Conservation (phyloP, 225 moss, liverwort and hornwort species). For the Pseudisothecium myosuroides region DNA sequence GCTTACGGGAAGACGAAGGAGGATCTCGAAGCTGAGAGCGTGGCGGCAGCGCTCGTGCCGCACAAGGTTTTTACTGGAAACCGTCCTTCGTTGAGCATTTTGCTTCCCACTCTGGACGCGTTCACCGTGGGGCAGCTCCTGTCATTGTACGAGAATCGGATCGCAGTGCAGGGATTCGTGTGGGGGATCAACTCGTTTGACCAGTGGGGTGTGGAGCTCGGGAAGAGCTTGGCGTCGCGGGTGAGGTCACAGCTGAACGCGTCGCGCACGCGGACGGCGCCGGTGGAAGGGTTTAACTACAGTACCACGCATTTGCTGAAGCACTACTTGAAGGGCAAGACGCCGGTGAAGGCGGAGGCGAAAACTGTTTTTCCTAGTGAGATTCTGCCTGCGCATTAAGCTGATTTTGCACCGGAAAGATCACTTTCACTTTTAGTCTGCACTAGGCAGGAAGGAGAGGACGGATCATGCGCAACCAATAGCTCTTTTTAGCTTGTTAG, state of each 20-base stretch:
- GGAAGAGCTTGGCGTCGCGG: constrained; percentile 82
- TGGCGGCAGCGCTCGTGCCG: constrained; percentile 54
- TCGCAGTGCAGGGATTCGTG: constrained; percentile 92
- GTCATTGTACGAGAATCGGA: constrained; percentile 75
- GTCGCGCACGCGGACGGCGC: constrained; percentile 55
- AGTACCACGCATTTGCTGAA: constrained; percentile 85
- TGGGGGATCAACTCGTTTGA: constrained; percentile 99
- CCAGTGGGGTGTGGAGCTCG: constrained; percentile 99
- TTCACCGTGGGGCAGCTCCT: constrained; percentile 68
- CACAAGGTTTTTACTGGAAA: constrained; percentile 97
- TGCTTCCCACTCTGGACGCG: constrained; percentile 69
- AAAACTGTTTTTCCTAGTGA: constrained; percentile 11
- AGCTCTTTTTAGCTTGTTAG: background rate
- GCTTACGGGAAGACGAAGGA: constrained; percentile 81
- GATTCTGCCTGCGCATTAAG: constrained; percentile 11
- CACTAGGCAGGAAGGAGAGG: background rate
- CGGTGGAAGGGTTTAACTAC: constrained; percentile 70
- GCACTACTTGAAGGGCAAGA: constrained; percentile 75
- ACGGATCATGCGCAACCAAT: background rate
- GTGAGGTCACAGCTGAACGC: constrained; percentile 82
- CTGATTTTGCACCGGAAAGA: background rate
- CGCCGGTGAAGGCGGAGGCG: background rate
- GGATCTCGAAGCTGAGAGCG: constrained; percentile 60
- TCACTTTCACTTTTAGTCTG: background rate
- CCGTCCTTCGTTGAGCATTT: constrained; percentile 87